Base-by-base conservation (phyloP, 2,329 filamentous ascomycete genomes). In the Beauveria varroae region DNA sequence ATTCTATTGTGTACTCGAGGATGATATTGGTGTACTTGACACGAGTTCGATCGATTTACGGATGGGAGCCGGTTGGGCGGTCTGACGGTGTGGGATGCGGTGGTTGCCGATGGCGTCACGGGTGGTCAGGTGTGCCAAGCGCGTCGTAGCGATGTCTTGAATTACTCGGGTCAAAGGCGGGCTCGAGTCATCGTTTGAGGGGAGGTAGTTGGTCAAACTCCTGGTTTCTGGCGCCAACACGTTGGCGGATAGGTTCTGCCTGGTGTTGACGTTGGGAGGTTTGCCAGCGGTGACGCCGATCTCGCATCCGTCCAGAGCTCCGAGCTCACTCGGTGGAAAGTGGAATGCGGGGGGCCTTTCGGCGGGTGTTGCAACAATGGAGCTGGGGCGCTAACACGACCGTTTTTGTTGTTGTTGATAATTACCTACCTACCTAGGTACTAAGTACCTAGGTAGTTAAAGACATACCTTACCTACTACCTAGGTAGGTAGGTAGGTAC, bases 261-360 rank as follows among this genome's bases (percentile, higher is more conserved):
- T 28, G 18, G 12, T 24, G n/a, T 30, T 59, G 47, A 34, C 10
- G 37, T 37, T 41, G 56, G 37, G 8, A 51, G 24, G 46, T 51
- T 43, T 22, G 22, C 34, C 6, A 24, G 20, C 2, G 30, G 24
- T 22, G 49, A 9, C 49, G 49, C 57, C 57, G 49, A 60, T 53
- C 49, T 53, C 57, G 49, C 57, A 53, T 46, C 40, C 49, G 57
- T 60, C 28, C 8, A 53, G 57, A 60, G 57, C 57, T 60, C 57
- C 26, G 57, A 60, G 57, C 57, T 53, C 40, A 60, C 40, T 60
- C 56, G 47, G 56, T 60, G 57, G 40, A 59, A 52, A 46, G n/a
- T 60, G 49, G 34, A 51, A 51, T 50, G 56, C 47, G 56, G 47
- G 56, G 56, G 14, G 10, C 12, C 3, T 12, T 34, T 34, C 1